Percentiles rank a stretch among this genome's conserved stretches.
phyloP scores from a whole-genome alignment of 1,284 basidiomycete species.

The Fomes fomentarius region DNA sequence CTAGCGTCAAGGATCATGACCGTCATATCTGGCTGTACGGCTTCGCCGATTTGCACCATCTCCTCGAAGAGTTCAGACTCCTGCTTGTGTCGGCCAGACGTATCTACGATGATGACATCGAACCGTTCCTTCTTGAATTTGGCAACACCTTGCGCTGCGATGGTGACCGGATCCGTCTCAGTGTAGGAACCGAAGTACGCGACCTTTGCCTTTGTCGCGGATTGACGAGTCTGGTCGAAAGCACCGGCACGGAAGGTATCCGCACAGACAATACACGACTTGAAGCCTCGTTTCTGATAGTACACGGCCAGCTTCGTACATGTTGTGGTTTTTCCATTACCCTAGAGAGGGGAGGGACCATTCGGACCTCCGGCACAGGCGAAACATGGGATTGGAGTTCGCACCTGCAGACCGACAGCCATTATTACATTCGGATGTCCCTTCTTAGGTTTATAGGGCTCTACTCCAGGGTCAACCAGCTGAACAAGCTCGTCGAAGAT shows the following conservation, averaged over 20 bases:
- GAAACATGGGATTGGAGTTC: conserved; percentile 24
- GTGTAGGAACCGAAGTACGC: conserved; percentile 99
- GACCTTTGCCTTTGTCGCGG: conserved; percentile 97
- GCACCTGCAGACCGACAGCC: conserved; percentile 93
- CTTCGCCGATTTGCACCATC: conserved; percentile 96
- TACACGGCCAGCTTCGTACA: conserved; percentile 98
- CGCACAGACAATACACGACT: conserved; percentile 98
- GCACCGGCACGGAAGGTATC: conserved; percentile 99
- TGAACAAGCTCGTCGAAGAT: conserved; percentile 97
- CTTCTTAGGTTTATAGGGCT: conserved; percentile 96
- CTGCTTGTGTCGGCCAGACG: conserved; percentile 96
- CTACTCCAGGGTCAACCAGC: conserved; percentile 92
- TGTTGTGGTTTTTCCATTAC: conserved; percentile 98
- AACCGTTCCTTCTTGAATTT: conserved; percentile 99
- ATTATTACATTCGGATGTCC: conserved; percentile 96
- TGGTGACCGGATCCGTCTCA: conserved; percentile 96
- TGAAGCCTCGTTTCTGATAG: conserved; percentile 97
- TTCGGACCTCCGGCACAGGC: background rate
- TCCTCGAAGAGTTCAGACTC: conserved; percentile 97
- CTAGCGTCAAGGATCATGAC: conserved; percentile 88
- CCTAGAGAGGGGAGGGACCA: conserved; percentile 59
- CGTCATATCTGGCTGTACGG: conserved; percentile 94
- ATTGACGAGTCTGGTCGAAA: conserved; percentile 97
- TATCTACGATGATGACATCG: conserved; percentile 99
- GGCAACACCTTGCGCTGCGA: conserved; percentile 91